phyloP scores from a whole-genome alignment of 225 moss, liverwort and hornwort species.

The Pseudisothecium myosuroides region DNA sequence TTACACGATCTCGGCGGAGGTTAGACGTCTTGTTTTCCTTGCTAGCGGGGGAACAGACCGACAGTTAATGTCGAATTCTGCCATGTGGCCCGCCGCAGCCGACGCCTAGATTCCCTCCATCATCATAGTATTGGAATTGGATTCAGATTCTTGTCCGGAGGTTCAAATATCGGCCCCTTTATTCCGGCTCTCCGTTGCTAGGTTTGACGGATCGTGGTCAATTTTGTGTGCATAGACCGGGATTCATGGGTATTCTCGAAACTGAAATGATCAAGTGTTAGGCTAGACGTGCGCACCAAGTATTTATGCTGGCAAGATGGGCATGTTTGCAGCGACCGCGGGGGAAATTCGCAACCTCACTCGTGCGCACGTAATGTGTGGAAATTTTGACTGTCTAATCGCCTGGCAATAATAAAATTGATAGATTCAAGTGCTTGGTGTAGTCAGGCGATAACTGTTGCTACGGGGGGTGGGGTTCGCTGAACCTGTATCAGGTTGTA shows the following conservation, averaged over 20 bases:
- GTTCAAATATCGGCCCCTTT: neutral
- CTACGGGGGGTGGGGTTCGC: neutral
- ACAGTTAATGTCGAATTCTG: neutral
- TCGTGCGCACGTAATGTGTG: neutral
- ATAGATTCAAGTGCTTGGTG: neutral
- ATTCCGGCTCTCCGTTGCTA: neutral
- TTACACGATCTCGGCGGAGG: neutral
- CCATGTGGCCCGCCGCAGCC: neutral
- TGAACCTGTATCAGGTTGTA: slow-evolving; percentile 55
- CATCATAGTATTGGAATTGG: neutral
- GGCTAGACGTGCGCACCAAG: neutral
- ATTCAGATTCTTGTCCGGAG: neutral
- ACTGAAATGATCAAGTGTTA: neutral
- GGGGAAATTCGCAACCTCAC: neutral
- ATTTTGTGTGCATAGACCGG: neutral
- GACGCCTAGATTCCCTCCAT: neutral
- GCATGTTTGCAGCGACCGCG: neutral
- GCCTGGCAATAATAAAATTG: neutral
- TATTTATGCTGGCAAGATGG: neutral
- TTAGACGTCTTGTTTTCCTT: neutral
- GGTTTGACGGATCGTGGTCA: neutral
- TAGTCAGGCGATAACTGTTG: neutral
- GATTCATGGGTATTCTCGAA: neutral
- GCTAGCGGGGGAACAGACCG: neutral
- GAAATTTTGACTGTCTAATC: neutral